Evolutionary conservation across 225 moss, liverwort and hornwort species (phyloP).

Genomic region (Climacium dendroides): DNA sequence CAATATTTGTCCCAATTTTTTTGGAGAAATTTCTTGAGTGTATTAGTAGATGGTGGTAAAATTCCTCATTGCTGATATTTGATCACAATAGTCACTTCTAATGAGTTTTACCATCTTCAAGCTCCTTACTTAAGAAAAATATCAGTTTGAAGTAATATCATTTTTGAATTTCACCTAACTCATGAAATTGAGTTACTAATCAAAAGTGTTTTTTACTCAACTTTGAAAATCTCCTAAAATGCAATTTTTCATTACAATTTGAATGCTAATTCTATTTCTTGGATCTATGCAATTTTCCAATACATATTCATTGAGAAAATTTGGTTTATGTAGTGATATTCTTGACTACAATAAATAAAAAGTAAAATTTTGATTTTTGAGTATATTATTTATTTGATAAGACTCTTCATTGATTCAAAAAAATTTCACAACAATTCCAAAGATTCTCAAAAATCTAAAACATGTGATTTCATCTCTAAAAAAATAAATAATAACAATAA

Average conservation of each 20-base stretch:
- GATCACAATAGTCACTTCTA: too few relatives aligned
- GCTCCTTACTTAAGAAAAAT: too few relatives aligned
- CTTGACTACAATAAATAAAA: not conserved
- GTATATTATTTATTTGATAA: not conserved
- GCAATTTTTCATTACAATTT: too few relatives aligned
- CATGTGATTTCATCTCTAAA: too few relatives aligned
- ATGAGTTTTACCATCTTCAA: not conserved
- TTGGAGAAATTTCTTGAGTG: too few relatives aligned
- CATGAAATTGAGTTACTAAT: fast-evolving
- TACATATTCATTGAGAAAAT: too few relatives aligned
- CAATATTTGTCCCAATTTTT: too few relatives aligned
- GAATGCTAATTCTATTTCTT: fast-evolving
- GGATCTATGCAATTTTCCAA: not conserved
- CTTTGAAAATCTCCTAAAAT: too few relatives aligned
- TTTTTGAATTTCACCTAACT: not conserved
- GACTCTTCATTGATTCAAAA: not conserved
- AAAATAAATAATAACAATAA: too few relatives aligned
- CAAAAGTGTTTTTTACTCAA: fast-evolving
- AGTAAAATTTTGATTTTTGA: not conserved
- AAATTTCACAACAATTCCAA: too few relatives aligned
- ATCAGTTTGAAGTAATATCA: not conserved
- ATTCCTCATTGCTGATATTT: not conserved
- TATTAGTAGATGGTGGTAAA: not conserved
- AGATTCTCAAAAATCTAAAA: too few relatives aligned
- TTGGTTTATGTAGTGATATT: not conserved